Evolutionary conservation across 2,329 filamentous ascomycete species (phyloP), one percentile per base, ranked within the genome.

Genomic region (Colletotrichum sp.): DNA sequence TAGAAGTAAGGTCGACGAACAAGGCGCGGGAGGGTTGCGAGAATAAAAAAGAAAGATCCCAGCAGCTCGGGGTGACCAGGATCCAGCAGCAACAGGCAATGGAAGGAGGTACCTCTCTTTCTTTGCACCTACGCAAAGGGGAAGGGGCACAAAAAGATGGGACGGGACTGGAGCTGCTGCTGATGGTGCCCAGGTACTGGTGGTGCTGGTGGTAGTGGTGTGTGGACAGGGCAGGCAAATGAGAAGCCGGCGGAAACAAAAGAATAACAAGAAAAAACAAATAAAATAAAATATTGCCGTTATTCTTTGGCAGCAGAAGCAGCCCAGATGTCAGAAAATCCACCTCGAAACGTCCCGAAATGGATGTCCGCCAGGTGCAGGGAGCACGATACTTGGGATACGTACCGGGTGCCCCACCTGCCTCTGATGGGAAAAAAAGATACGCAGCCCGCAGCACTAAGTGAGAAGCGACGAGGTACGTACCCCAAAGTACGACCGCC

Each of bases 41-140:
- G 73, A 39, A 60, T 72, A 64, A 69, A 75, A 39, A 60, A 59
- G 59, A 52, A 64, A 36, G 65, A 69, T 60, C 70, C 74, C 74
- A 36, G 74, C 66, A 73, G 59, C 64, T 76, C 59, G 64, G 70
- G 74, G 63, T 21, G 34, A 60, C 59, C 65, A 69, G 70, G 72
- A 65, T 65, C 8, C 62, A 59, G 55, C 55, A 59, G 62, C 62
- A 64, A 16, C 62, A 21, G 24, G 36, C 26, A 30, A 39, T 55
- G n/a, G 52, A 28, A 34, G 69, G 32, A 70, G 16, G 36, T 10
- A 18, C 30, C 16, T 34, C 21, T 59, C 24, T 59, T 52, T 52
- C 44, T 32, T 1, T 32, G 59, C 28, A 63, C 57, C 57, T 60
- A 36, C 21, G 21, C 30, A 64, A 26, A 52, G 10, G 21, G 30